Conservation (phyloP, 441 rosid genomes). For the Bruguiera hainesii region DNA sequence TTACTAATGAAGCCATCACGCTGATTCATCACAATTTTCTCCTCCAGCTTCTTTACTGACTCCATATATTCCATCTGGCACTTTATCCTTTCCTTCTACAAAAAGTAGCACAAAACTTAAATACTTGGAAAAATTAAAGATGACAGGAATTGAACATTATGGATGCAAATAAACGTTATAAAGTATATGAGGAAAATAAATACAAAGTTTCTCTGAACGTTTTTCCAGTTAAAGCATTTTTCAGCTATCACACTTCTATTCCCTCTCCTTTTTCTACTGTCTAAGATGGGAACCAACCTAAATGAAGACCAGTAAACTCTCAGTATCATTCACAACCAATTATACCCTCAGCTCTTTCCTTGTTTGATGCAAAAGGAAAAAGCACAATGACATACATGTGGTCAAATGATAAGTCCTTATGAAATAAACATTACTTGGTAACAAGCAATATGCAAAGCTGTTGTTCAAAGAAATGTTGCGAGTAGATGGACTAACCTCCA, state of each 20-base stretch:
- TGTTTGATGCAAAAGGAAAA: neutral
- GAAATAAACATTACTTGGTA: neutral
- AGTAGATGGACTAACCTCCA: conserved; percentile 59
- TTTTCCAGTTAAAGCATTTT: conserved; percentile 10
- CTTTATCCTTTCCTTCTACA: conserved; percentile 80
- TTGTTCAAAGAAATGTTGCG: too few relatives aligned
- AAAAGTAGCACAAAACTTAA: conserved; percentile 10
- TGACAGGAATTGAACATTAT: neutral
- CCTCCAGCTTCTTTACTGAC: conserved; percentile 90
- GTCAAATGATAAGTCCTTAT: neutral
- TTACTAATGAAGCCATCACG: conserved; percentile 39
- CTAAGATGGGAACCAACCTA: neutral
- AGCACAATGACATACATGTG: neutral
- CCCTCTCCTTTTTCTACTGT: neutral
- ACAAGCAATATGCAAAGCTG: neutral
- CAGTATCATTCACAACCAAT: neutral
- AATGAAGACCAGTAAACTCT: neutral
- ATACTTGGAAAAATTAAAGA: conserved; percentile 9
- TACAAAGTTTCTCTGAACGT: neutral
- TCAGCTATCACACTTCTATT: neutral
- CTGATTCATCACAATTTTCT: conserved; percentile 70
- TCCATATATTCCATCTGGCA: conserved; percentile 98
- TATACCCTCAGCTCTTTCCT: conserved; percentile 2
- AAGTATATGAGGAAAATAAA: neutral
- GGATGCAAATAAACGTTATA: neutral